Percentiles rank a stretch among this genome's conserved stretches.
Evolutionary conservation across 352 stramenopile species (phyloP).

Genomic region (Aphanomyces cochlioides): DNA sequence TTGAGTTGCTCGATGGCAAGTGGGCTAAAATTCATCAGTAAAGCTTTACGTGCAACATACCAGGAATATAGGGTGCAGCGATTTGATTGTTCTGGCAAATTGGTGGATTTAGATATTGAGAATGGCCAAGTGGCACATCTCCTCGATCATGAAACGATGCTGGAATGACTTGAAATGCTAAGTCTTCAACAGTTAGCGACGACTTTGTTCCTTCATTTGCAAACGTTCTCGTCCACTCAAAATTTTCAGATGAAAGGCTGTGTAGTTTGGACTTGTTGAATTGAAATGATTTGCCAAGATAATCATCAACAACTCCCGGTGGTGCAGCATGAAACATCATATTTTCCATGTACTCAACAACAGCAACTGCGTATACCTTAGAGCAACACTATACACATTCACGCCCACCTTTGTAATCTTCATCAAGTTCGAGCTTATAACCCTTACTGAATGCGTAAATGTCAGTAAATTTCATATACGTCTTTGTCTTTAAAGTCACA

Average conservation of each 20-base stretch:
- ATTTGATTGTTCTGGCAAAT: slow-evolving; percentile 12
- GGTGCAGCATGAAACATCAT: slow-evolving; percentile 19
- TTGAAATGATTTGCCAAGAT: too few species aligned
- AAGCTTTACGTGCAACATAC: neutral
- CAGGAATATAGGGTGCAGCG: slow-evolving; percentile 19
- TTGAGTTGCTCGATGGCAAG: neutral
- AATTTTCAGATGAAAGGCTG: neutral
- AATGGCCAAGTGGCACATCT: neutral
- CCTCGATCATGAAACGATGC: neutral
- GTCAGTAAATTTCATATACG: slow-evolving; percentile 58
- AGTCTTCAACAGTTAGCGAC: neutral
- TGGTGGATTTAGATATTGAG: neutral
- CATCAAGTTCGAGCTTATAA: slow-evolving; percentile 71
- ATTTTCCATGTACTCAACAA: slow-evolving; percentile 14
- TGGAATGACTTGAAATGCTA: neutral
- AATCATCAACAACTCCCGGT: neutral
- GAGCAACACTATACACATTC: neutral
- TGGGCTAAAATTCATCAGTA: neutral
- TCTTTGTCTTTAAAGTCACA: slow-evolving; percentile 49
- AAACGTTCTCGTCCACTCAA: slow-evolving; percentile 1
- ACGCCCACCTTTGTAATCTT: slow-evolving; percentile 44
- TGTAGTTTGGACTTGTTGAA: neutral
- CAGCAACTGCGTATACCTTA: neutral
- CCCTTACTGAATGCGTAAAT: slow-evolving; percentile 68
- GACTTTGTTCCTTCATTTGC: neutral